These are phyloP conservation scores for Geosiphon pyriformis DNA, from an alignment of 192 early-diverging fungal genomes.

Conservation along the genomic window DNA sequence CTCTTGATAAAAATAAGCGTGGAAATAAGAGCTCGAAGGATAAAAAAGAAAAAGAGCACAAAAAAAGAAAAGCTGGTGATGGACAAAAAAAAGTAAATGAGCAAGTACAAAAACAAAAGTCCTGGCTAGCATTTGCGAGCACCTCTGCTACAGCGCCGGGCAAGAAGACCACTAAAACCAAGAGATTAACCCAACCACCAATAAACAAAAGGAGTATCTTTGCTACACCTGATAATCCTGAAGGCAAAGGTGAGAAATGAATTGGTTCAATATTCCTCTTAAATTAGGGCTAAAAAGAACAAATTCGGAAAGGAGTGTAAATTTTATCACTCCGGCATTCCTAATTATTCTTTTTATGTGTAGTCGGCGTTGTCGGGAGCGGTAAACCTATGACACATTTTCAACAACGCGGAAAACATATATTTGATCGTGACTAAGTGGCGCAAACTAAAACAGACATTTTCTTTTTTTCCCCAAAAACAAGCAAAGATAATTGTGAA, in stretches of 20 bases:
- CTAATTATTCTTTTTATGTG: constrained; percentile 1
- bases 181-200: constrained; percentile 28
- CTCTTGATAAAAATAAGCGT: constrained; percentile 22
- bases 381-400: constrained; percentile 75
- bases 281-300: no score
- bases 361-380: constrained; percentile 76
- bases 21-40: constrained; percentile 29
- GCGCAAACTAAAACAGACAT: constrained; percentile 5
- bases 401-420: constrained; percentile 69
- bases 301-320: no score
- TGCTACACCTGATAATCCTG: constrained; percentile 73
- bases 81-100: constrained; percentile 51
- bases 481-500: not conserved
- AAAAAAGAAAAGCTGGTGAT: constrained; percentile 43
- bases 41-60: constrained; percentile 29
- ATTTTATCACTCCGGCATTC: no score
- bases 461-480: not conserved
- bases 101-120: constrained; percentile 63
- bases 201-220: constrained; percentile 72
- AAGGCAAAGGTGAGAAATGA: constrained; percentile 53
- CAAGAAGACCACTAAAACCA: constrained; percentile 43
- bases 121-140: constrained; percentile 72
- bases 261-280: no score
- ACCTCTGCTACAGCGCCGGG: constrained; percentile 30
- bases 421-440: constrained; percentile 45